These are phyloP conservation scores for Exidia glandulosa DNA, from an alignment of 768 basidiomycete species.

Conservation along the genomic window DNA sequence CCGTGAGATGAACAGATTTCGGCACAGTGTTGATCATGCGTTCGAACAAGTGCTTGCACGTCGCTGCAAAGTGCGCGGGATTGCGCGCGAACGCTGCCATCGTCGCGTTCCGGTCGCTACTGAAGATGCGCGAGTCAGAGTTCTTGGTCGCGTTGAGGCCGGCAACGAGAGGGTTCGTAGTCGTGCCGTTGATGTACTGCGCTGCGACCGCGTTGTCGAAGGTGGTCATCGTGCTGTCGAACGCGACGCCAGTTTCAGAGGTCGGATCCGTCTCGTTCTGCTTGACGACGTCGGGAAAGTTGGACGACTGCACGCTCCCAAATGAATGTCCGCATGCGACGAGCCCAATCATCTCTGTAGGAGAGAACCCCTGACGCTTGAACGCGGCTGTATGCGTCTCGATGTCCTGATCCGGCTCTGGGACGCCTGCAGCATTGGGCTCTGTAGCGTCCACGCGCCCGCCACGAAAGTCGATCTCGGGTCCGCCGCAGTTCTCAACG, in stretches of 20 bases:
- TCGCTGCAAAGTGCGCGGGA: conserved; percentile 23
- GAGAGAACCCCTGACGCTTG: conserved; percentile 31
- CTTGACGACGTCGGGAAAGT: conserved; percentile 33
- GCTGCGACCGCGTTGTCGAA: conserved; percentile 15
- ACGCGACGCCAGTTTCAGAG: not conserved
- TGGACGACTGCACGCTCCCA: conserved; percentile 33
- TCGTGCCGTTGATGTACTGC: conserved; percentile 29
- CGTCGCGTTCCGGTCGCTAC: conserved; percentile 29
- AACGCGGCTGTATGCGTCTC: conserved; percentile 30
- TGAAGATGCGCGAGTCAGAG: conserved; percentile 32
- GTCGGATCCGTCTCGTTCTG: not conserved
- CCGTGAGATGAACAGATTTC: conserved; percentile 30
- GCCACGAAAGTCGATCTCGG: conserved; percentile 29
- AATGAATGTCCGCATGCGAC: conserved; percentile 44
- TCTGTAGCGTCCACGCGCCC: conserved; percentile 31
- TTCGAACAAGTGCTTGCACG: conserved; percentile 29
- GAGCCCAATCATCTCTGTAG: conserved; percentile 38
- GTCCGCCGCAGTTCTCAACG: conserved; percentile 34
- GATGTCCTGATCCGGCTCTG: conserved; percentile 30
- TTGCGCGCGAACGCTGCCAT: conserved; percentile 25
- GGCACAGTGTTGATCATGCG: conserved; percentile 42
- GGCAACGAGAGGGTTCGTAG: conserved; percentile 29
- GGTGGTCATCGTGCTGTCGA: conserved; percentile 2
- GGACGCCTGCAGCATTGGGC: conserved; percentile 31
- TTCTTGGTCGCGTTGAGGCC: conserved; percentile 22